Conservation (phyloP, 345 rosid species). For the Pugionium cornutum region DNA sequence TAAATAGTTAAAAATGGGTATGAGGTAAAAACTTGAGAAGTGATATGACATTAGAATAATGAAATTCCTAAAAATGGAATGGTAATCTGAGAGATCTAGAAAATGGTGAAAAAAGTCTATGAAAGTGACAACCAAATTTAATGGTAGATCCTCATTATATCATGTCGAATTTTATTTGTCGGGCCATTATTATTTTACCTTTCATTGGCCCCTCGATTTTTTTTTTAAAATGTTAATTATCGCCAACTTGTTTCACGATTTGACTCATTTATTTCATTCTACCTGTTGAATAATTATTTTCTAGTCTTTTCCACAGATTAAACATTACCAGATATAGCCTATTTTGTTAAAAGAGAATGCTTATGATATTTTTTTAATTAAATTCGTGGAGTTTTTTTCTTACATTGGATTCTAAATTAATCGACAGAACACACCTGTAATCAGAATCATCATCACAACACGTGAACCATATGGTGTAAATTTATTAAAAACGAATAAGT, state of each 20-base stretch:
- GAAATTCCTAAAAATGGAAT: slow-evolving; percentile 4
- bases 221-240: neutral
- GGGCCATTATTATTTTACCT: slow-evolving; percentile 37
- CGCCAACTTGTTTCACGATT: slow-evolving; percentile 25
- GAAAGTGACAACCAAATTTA: slow-evolving; percentile 43
- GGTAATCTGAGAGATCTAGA: slow-evolving; percentile 17
- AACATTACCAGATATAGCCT: neutral
- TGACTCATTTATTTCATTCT: slow-evolving; percentile 16
- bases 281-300: neutral
- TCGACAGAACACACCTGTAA: neutral
- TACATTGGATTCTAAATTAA: slow-evolving; percentile 28
- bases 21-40: neutral
- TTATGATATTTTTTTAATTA: neutral
- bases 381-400: neutral
- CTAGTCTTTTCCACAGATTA: neutral
- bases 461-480: slow-evolving; percentile 4
- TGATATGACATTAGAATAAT: neutral
- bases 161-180: slow-evolving; percentile 35
- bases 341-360: slow-evolving; percentile 3
- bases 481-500: slow-evolving; percentile 6
- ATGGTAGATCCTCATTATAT: slow-evolving; percentile 37
- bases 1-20: neutral
- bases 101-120: slow-evolving; percentile 30
- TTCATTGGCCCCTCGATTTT: slow-evolving; percentile 35
- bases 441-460: slow-evolving; percentile 10